Evolutionary conservation across 805 yeast genomes (phyloP), one percentile per base, ranked within the genome.

Genomic region (Starmerella bombicola): DNA sequence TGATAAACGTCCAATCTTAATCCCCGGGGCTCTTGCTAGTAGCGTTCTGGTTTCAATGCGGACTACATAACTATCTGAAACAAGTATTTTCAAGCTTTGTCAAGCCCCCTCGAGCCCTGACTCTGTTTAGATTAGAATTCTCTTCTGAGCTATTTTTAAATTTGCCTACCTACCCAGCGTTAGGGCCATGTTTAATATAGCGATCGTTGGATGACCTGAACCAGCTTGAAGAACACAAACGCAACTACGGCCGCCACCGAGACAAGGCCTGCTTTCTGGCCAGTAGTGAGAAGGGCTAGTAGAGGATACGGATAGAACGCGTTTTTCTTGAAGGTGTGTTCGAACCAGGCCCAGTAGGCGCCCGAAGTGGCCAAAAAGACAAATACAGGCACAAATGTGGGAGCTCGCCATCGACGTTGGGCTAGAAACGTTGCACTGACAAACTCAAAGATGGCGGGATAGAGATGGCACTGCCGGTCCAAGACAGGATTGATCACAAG

Each of bases 271-370:
- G 38, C 47, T 22, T 60, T 49, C 37, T 44, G 49, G 31, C 34
- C 39, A 13, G 40, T 39, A 29, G 20, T 35, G 16, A 58, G 49
- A 18, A 54, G 42, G 5, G 42, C 50, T 3, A 60, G 44, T 37
- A 60, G 33, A 4, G 64, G 64, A 40, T 60, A 60, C 13, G 64
- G 64, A 37, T 50, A 59, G 44, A 53, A 53, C 17, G 57, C 55
- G 43, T 60, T 60, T 36, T 37, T 33, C 12, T 46, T 25, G 32
- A 33, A 45, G 3, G 60, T 49, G 35, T 47, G 42, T 43, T 58
- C 57, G 23, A 53, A 45, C 64, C 64, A 60, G 25, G 33, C 32
- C 60, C 60, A 59, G 54, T 60, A 60, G n/a, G 46, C 56, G 12
- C 40, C 47, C 10, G 56, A 51, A 19, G 56, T 30, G 8, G 45